Conservation (phyloP, 139 green algal species). For the Microglena sp. region DNA sequence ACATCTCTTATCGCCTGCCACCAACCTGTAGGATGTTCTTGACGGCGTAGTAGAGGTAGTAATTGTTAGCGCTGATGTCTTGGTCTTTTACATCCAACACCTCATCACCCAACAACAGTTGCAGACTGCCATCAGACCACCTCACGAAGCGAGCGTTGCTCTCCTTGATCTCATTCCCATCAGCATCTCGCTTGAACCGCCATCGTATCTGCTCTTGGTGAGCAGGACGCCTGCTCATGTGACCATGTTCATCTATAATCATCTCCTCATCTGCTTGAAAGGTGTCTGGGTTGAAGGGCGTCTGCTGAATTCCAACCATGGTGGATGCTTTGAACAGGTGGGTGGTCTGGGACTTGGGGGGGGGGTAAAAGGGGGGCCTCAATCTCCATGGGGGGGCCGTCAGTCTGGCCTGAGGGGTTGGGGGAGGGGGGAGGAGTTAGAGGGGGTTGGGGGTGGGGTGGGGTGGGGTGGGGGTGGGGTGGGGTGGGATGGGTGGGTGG, state of each 20-base stretch:
- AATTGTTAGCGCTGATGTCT: conserved; percentile 41
- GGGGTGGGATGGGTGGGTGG: too few relatives aligned
- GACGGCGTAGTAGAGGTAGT: conserved; percentile 55
- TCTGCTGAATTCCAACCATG: conserved; percentile 50
- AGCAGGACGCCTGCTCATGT: conserved; percentile 12
- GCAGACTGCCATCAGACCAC: conserved; percentile 64
- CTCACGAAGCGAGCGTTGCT: conserved; percentile 70
- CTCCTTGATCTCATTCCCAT: conserved; percentile 29
- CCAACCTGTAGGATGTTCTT: conserved; percentile 30
- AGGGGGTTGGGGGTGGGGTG: background rate
- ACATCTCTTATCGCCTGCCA: too few relatives aligned
- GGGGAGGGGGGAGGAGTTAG: background rate
- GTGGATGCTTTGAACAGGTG: conserved; percentile 47
- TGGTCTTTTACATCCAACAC: conserved; percentile 55
- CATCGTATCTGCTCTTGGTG: conserved; percentile 19
- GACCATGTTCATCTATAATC: conserved; percentile 29
- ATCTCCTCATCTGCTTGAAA: conserved; percentile 35
- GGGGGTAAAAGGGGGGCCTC: conserved; percentile 23
- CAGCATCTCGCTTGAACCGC: conserved; percentile 13
- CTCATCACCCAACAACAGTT: conserved; percentile 64
- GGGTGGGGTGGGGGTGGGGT: background rate
- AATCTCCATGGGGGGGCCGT: conserved; percentile 25
- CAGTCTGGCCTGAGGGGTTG: background rate
- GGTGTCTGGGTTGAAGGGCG: conserved; percentile 49
- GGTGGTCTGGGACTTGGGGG: conserved; percentile 13